A percentile compares a stretch with the other conserved stretches of the same genome.
Evolutionary conservation across 2,329 filamentous ascomycete species (phyloP).

Genomic region (Aspergillus spinulosporus): DNA sequence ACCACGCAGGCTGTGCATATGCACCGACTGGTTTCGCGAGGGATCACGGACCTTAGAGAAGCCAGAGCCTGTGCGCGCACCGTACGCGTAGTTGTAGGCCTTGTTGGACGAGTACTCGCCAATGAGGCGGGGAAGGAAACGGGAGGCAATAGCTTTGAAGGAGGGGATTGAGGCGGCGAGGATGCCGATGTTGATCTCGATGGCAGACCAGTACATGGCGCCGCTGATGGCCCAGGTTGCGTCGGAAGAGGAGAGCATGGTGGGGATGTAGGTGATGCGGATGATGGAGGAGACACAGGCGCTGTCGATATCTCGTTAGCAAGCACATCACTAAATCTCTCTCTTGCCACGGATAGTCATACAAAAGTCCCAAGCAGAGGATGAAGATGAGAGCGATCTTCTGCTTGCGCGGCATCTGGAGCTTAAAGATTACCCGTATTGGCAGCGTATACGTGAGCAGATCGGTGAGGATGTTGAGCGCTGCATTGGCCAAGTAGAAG

Average conservation of each 20-base stretch:
- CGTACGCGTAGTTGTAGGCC: slow-evolving; percentile 26
- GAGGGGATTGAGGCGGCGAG: slow-evolving; percentile 45
- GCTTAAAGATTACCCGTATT: slow-evolving; percentile 48
- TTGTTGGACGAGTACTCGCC: slow-evolving; percentile 33
- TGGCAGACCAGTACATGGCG: slow-evolving; percentile 50
- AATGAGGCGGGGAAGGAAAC: slow-evolving; percentile 45
- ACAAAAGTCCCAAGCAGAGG: slow-evolving; percentile 54
- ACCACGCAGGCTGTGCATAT: background rate
- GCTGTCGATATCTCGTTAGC: slow-evolving; percentile 25
- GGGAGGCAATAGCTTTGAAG: slow-evolving; percentile 43
- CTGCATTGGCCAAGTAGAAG: slow-evolving; percentile 56
- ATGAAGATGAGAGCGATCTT: slow-evolving; percentile 50
- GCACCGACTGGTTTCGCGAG: background rate
- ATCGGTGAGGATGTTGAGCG: slow-evolving; percentile 62
- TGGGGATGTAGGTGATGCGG: slow-evolving; percentile 48
- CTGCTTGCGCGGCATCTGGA: slow-evolving; percentile 52
- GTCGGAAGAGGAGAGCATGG: slow-evolving; percentile 42
- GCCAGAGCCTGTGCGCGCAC: slow-evolving; percentile 20
- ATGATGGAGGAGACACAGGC: slow-evolving; percentile 51
- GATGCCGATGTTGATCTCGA: slow-evolving; percentile 46
- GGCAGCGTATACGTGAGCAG: slow-evolving; percentile 57
- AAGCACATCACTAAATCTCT: too few species aligned
- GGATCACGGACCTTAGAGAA: slow-evolving; percentile 31
- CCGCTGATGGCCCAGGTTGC: slow-evolving; percentile 40
- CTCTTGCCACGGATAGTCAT: background rate